Evolutionary conservation across 345 rosid species (phyloP).

Genomic region (Camelina sativa): DNA sequence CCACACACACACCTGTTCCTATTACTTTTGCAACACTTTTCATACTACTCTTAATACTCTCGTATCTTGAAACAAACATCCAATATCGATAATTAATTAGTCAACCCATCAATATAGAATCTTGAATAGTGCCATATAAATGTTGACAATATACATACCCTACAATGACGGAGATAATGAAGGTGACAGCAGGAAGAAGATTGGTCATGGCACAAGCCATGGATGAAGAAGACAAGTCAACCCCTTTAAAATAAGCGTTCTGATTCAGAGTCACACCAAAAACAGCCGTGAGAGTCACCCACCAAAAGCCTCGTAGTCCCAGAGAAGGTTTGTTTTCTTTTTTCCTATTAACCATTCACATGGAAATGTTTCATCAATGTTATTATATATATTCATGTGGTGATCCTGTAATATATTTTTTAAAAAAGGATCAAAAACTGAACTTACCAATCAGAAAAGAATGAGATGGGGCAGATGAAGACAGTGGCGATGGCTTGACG

Average conservation of each 20-base stretch:
- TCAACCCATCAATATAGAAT: background rate
- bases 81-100: background rate
- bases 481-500: slow-evolving; percentile 55
- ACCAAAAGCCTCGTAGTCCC: slow-evolving; percentile 44
- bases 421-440: background rate
- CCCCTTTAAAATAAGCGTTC: slow-evolving; percentile 48
- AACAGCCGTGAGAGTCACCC: slow-evolving; percentile 50
- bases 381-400: background rate
- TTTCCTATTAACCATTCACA: slow-evolving; percentile 26
- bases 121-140: background rate
- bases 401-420: background rate
- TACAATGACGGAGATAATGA: slow-evolving; percentile 46
- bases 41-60: slow-evolving; percentile 58
- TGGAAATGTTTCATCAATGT: slow-evolving; percentile 5
- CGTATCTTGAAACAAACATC: slow-evolving; percentile 51
- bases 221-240: slow-evolving; percentile 50
- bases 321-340: slow-evolving; percentile 42
- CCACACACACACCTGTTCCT: slow-evolving; percentile 67
- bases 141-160: slow-evolving; percentile 33
- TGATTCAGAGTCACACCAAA: slow-evolving; percentile 48
- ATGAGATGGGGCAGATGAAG: slow-evolving; percentile 47
- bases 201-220: slow-evolving; percentile 51
- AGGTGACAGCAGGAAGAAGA: slow-evolving; percentile 53
- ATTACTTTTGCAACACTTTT: slow-evolving; percentile 66
- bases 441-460: slow-evolving; percentile 42